Evolutionary conservation across 495 filamentous ascomycete genomes (phyloP), one percentile per base, ranked within the genome.

Genomic region (Lasiosphaeriaceae sp.): DNA sequence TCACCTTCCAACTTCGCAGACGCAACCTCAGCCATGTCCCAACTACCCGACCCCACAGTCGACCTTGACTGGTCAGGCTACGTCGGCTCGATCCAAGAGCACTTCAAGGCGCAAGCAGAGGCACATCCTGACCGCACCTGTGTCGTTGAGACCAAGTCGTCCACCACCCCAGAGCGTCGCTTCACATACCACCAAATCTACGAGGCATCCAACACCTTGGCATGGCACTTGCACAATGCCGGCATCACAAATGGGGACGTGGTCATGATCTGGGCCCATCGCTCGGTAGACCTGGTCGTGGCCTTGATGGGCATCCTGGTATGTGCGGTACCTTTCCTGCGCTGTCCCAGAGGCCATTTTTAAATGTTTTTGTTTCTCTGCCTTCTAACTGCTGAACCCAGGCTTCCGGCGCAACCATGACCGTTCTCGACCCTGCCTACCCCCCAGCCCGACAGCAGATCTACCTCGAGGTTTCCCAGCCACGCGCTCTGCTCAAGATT

Each of bases 101-200:
- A 68, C 56, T 75, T 75, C 56, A 57, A 55, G 31, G 73, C 70
- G n/a, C 90, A 90, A 61, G 90, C 89, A 1, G 72, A 82, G 56
- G 83, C 75, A 44, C 84, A 93, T 65, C 92, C 92, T 2, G 86
- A 90, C 16, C 79, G 86, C 61, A 75, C 84, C 22, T 96, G 92
- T 62, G 90, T 97, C 11, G 77, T 90, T 2, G 93, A 97, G 65
- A 97, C 94, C 1, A 81, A 81, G 43, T 84, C 84, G 5, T 78
- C 73, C 21, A 80, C 68, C 1, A 76, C 80, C 1, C 77, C 87
- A 4, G 65, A 74, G 57, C 78, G 92, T 49, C 69, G 77, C 26
- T 97, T 96, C 66, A 96, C 87, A 2, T 98, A 98, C 71, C 72
- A 74, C 55, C 90, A 96, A 64, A 96, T 98, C 58, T 83, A 92